phyloP scores from a whole-genome alignment of 2,329 filamentous ascomycete species.

The Cytospora mali region DNA sequence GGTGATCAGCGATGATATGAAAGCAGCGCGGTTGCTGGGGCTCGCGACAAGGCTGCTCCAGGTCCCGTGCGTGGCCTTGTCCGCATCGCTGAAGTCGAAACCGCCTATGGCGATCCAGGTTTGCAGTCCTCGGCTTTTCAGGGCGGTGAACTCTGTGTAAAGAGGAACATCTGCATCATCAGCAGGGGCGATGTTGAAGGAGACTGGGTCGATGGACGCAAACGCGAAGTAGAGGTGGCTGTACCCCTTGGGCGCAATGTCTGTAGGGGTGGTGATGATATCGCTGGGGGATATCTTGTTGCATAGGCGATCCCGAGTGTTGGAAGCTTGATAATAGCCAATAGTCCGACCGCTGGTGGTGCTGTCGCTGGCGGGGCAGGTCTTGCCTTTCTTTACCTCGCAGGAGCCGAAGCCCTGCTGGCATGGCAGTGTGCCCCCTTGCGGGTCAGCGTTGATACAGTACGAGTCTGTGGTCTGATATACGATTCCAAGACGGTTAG shows the following conservation, averaged over 20 bases:
- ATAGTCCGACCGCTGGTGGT: slow-evolving; percentile 37
- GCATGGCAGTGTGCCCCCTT: slow-evolving; percentile 33
- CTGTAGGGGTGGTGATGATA: slow-evolving; percentile 34
- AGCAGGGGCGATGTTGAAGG: slow-evolving; percentile 33
- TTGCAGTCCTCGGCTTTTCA: slow-evolving; percentile 32
- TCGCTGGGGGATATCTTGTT: slow-evolving; percentile 37
- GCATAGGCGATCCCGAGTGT: slow-evolving; percentile 35
- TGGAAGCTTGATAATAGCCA: slow-evolving; percentile 41
- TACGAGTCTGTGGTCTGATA: not conserved
- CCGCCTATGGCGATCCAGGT: slow-evolving; percentile 39
- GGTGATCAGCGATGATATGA: slow-evolving; percentile 39
- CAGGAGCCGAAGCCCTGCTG: slow-evolving; percentile 42
- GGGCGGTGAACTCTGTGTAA: slow-evolving; percentile 33
- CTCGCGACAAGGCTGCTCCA: slow-evolving; percentile 37
- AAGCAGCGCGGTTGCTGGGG: slow-evolving; percentile 36
- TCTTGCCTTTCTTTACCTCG: slow-evolving; percentile 23
- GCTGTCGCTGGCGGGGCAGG: slow-evolving; percentile 34
- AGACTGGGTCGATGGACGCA: slow-evolving; percentile 34
- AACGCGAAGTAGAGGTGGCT: slow-evolving; percentile 41
- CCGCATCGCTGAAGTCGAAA: slow-evolving; percentile 35
- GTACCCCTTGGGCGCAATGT: slow-evolving; percentile 27
- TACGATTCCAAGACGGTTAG: not conserved
- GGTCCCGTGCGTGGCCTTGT: slow-evolving; percentile 32
- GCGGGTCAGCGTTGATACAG: slow-evolving; percentile 1
- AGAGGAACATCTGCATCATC: slow-evolving; percentile 31